phyloP scores from a whole-genome alignment of 805 yeast genomes.

The Candida khao-thaluensis region DNA sequence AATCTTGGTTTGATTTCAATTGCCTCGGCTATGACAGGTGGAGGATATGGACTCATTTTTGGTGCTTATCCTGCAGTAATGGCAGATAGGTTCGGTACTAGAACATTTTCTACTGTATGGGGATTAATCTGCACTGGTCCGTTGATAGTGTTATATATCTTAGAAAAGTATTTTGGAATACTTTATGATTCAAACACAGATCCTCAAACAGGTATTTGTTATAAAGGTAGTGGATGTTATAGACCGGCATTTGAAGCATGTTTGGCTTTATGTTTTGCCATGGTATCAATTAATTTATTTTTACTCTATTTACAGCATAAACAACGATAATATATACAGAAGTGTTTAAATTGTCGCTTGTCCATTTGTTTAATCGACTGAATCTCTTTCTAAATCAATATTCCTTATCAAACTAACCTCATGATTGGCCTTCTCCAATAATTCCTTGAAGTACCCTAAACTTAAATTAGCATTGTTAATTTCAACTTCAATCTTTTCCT shows the following conservation, averaged over 20 bases:
- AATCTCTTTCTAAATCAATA: constrained; percentile 44
- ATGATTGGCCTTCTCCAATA: constrained; percentile 44
- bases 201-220: constrained; percentile 40
- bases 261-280: constrained; percentile 26
- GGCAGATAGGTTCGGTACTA: constrained; percentile 70
- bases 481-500: constrained; percentile 52
- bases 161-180: constrained; percentile 56
- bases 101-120: constrained; percentile 72
- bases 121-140: constrained; percentile 75
- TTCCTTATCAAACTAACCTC: constrained; percentile 43
- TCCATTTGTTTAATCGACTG: constrained; percentile 31
- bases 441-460: constrained; percentile 50
- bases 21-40: constrained; percentile 58
- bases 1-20: constrained; percentile 38
- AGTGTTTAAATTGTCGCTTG: neutral
- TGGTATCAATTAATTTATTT: constrained; percentile 21
- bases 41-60: constrained; percentile 66
- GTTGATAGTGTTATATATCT: constrained; percentile 48
- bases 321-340: constrained; percentile 1
- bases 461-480: constrained; percentile 58
- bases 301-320: constrained; percentile 29
- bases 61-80: constrained; percentile 75
- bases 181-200: constrained; percentile 48
- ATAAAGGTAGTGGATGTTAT: constrained; percentile 38
- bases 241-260: constrained; percentile 36